Percentiles rank a stretch among this genome's conserved stretches.
phyloP scores from a whole-genome alignment of 805 yeast genomes.

The Hanseniaspora nectarophila region DNA sequence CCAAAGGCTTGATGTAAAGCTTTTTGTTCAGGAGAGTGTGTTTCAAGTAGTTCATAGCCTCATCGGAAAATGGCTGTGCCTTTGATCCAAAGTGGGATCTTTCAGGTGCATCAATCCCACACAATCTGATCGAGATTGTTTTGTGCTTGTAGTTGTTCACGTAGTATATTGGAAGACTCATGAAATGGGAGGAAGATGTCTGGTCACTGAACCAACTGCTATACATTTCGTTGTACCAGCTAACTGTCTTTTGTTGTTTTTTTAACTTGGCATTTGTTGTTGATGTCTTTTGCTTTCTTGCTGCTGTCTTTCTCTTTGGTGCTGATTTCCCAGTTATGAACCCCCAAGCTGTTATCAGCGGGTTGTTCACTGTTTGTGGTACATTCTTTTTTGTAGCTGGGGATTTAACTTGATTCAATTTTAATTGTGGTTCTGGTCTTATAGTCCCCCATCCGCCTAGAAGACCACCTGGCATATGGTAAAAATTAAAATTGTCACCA shows the following conservation, averaged over 20 bases:
- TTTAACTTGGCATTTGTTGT: neutral
- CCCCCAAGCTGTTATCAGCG: neutral
- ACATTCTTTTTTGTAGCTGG: neutral
- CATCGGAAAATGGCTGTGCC: constrained; percentile 77
- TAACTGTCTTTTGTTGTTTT: neutral
- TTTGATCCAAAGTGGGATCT: constrained; percentile 88
- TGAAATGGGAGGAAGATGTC: constrained; percentile 21
- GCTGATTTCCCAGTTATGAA: neutral
- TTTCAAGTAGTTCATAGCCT: constrained; percentile 70
- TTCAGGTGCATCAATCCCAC: constrained; percentile 97
- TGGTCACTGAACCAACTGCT: constrained; percentile 10
- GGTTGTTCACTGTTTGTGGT: neutral
- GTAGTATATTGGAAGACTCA: constrained; percentile 22
- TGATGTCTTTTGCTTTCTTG: neutral
- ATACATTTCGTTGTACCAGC: constrained; percentile 1
- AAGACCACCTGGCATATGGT: constrained; percentile 85
- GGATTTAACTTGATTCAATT: constrained; percentile 24
- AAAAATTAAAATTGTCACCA: constrained; percentile 88
- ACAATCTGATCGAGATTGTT: constrained; percentile 70
- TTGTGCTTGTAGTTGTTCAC: constrained; percentile 26
- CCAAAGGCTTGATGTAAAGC: constrained; percentile 65
- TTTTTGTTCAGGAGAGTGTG: constrained; percentile 50
- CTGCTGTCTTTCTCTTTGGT: neutral
- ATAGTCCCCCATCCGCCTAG: constrained; percentile 91
- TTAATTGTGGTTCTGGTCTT: constrained; percentile 47